phyloP scores from a whole-genome alignment of 192 early-diverging fungal genomes.

The Mortierella claussenii region DNA sequence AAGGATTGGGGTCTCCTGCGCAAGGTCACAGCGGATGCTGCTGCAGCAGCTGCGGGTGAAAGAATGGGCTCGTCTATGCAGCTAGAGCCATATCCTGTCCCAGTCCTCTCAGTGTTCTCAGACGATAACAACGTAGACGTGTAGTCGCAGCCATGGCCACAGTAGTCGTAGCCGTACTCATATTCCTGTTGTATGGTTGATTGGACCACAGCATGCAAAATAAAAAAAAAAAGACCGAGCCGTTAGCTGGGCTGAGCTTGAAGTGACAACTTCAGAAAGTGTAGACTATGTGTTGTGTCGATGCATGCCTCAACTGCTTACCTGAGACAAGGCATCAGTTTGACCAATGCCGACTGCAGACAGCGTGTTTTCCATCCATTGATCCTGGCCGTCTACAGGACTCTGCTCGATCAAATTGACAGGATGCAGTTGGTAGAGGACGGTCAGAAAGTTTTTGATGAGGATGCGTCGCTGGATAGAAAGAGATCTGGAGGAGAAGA shows the following conservation, averaged over 20 bases:
- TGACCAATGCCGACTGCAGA: conserved; percentile 34
- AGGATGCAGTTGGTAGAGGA: conserved; percentile 37
- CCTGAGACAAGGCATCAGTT: no score
- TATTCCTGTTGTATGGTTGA: not conserved
- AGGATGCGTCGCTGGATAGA: conserved; percentile 39
- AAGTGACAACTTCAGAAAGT: no score
- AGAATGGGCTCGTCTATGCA: conserved; percentile 6
- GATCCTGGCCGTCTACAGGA: conserved; percentile 22
- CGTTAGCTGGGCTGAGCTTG: no score
- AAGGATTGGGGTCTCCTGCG: conserved; percentile 19
- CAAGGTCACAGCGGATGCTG: conserved; percentile 19
- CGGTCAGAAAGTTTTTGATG: conserved; percentile 43
- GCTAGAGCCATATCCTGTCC: not conserved
- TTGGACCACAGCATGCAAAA: no score
- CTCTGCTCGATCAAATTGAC: conserved; percentile 30
- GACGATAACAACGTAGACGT: conserved; percentile 1
- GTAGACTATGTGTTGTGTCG: no score
- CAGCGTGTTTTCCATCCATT: conserved; percentile 50
- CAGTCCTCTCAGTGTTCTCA: not conserved
- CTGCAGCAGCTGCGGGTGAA: conserved; percentile 13
- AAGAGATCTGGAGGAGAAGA: conserved; percentile 24
- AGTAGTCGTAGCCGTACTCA: not conserved
- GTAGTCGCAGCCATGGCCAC: not conserved
- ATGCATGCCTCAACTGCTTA: no score
- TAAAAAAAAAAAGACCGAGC: not conserved